phyloP scores from a whole-genome alignment of 495 filamentous ascomycete genomes.

The Haplographium delicatum region DNA sequence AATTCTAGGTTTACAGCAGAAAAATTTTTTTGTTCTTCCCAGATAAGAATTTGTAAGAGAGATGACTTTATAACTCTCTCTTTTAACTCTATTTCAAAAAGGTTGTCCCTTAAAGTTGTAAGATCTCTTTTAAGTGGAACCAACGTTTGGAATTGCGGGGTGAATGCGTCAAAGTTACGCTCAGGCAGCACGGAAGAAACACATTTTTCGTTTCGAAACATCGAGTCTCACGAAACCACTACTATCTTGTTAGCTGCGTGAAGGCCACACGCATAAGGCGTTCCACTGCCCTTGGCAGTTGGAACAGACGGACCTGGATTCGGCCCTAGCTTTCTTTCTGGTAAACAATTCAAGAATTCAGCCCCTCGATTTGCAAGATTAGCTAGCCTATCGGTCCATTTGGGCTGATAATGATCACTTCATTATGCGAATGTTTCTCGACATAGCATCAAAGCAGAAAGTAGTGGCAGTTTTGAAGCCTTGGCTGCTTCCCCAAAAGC shows the following conservation, averaged over 20 bases:
- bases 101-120: too few species aligned
- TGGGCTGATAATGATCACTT: neutral
- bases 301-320: neutral
- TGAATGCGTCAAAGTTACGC: neutral
- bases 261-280: neutral
- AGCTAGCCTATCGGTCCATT: neutral
- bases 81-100: too few species aligned
- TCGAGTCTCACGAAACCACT: neutral
- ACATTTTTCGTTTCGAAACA: neutral
- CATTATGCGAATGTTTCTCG: neutral
- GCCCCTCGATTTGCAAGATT: neutral
- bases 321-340: neutral
- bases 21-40: too few species aligned
- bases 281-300: neutral
- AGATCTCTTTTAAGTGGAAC: conserved; percentile 1
- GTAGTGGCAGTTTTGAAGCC: neutral
- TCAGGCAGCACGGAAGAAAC: neutral
- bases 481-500: neutral
- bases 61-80: too few species aligned
- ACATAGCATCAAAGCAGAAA: conserved; percentile 1
- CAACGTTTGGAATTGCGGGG: neutral
- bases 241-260: neutral
- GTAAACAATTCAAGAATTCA: neutral
- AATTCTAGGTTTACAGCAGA: too few species aligned
- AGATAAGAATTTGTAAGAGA: too few species aligned